A percentile compares a stretch with the other conserved stretches of the same genome.
Conservation (phyloP, 179 eudicot genomes). For the Vitellaria paradoxa region DNA sequence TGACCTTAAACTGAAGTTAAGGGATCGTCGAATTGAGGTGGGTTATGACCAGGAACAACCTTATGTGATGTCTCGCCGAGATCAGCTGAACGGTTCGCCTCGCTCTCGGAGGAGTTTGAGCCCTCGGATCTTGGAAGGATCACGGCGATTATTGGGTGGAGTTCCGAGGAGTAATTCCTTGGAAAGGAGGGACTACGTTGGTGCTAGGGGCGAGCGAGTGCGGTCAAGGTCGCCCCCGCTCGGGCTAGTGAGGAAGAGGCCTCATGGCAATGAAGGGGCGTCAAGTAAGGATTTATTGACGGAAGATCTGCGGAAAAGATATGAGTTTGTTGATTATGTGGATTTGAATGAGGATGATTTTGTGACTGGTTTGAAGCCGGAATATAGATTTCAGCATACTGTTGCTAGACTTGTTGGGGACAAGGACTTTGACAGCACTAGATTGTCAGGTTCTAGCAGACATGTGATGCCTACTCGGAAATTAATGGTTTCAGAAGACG, state of each 20-base stretch:
- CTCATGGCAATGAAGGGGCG: slow-evolving; percentile 20
- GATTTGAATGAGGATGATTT: slow-evolving; percentile 12
- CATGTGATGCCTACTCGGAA: slow-evolving; percentile 20
- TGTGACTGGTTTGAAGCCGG: slow-evolving; percentile 18
- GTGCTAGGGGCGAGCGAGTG: slow-evolving; percentile 18
- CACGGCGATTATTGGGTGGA: slow-evolving; percentile 3
- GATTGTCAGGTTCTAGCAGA: slow-evolving; percentile 18
- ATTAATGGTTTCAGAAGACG: slow-evolving; percentile 24
- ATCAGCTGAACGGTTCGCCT: slow-evolving; percentile 12
- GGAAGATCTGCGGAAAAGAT: slow-evolving; percentile 8
- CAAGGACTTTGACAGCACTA: slow-evolving; percentile 17
- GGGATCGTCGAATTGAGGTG: slow-evolving; percentile 18
- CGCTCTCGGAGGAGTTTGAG: slow-evolving; percentile 29
- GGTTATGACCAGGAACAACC: background rate
- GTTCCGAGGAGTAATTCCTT: slow-evolving; percentile 21
- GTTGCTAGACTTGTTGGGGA: slow-evolving; percentile 16
- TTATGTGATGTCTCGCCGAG: slow-evolving; percentile 13
- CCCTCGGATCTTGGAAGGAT: slow-evolving; percentile 6
- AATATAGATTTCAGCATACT: slow-evolving; percentile 13
- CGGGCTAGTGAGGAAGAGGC: slow-evolving; percentile 16
- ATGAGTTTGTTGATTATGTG: slow-evolving; percentile 21
- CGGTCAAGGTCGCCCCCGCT: slow-evolving; percentile 26
- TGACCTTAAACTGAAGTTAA: slow-evolving; percentile 2
- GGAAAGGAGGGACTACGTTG: slow-evolving; percentile 27
- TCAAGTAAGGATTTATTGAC: slow-evolving; percentile 13